These are phyloP conservation scores for Babesia divergens DNA, from an alignment of 169 alveolate genomes.

Conservation along the genomic window DNA sequence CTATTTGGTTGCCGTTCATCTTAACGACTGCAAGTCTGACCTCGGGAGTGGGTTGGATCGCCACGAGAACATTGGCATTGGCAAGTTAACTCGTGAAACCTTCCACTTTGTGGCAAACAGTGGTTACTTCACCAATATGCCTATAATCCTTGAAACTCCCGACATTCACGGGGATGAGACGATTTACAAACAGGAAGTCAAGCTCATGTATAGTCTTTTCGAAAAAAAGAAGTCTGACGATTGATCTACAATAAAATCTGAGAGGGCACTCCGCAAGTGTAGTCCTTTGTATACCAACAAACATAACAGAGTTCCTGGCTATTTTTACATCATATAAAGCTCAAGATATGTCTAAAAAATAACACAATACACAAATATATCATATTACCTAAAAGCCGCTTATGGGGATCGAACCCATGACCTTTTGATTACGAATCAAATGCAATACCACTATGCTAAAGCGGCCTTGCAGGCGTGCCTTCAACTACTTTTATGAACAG, in stretches of 20 bases:
- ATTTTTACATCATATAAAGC: no score
- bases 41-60: slow-evolving; percentile 85
- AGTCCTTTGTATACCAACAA: no score
- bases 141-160: slow-evolving; percentile 86
- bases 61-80: slow-evolving; percentile 87
- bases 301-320: no score
- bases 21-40: slow-evolving; percentile 86
- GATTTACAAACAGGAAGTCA: slow-evolving; percentile 79
- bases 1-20: slow-evolving; percentile 83
- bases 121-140: slow-evolving; percentile 80
- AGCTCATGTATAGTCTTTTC: slow-evolving; percentile 68
- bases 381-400: no score
- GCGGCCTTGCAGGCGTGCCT: slow-evolving; percentile 61
- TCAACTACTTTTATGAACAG: background rate
- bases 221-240: slow-evolving; percentile 14
- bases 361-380: no score
- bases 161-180: slow-evolving; percentile 77
- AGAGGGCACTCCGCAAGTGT: background rate
- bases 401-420: slow-evolving; percentile 86
- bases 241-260: background rate
- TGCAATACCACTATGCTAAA: slow-evolving; percentile 85
- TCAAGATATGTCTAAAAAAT: no score
- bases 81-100: slow-evolving; percentile 82
- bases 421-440: slow-evolving; percentile 85
- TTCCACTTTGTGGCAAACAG: slow-evolving; percentile 81